A percentile compares a stretch with the other conserved stretches of the same genome.
These are phyloP conservation scores for Rhinocladiella mackenziei DNA, from an alignment of 2,329 filamentous ascomycete genomes.

Conservation along the genomic window DNA sequence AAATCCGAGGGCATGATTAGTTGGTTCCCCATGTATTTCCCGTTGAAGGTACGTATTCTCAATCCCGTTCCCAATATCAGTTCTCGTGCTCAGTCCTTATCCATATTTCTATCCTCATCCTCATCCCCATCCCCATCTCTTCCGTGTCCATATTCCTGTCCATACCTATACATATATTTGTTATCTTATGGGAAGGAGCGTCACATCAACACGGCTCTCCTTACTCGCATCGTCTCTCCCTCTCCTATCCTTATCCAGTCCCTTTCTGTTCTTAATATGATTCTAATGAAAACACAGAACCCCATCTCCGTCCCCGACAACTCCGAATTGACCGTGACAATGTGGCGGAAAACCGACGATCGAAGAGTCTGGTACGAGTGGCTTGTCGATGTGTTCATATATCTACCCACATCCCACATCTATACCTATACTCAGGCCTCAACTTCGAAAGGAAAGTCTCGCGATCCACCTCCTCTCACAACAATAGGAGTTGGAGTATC, in stretches of 20 bases:
- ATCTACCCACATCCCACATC: slow-evolving; percentile 9
- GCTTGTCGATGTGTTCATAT: slow-evolving; percentile 76
- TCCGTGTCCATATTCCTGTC: too few species aligned
- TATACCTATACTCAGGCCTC: neutral
- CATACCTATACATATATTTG: too few species aligned
- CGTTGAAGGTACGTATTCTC: slow-evolving; percentile 64
- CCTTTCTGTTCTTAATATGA: too few species aligned
- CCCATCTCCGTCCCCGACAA: slow-evolving; percentile 82
- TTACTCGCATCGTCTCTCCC: too few species aligned
- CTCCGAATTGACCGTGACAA: slow-evolving; percentile 80
- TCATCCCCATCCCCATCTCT: too few species aligned
- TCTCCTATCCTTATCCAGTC: too few species aligned
- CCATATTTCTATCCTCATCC: neutral
- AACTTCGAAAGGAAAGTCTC: too few species aligned
- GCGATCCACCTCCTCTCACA: too few species aligned
- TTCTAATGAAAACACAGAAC: slow-evolving; percentile 50
- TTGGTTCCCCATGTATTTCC: slow-evolving; percentile 99
- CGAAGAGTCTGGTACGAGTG: slow-evolving; percentile 98
- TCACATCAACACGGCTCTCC: too few species aligned
- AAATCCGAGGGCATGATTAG: slow-evolving; percentile 99
- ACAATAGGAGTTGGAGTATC: neutral
- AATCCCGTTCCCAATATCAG: neutral
- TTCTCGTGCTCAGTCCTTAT: neutral
- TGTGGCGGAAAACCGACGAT: slow-evolving; percentile 95
- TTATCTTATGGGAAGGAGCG: too few species aligned